Base-by-base conservation (phyloP, 495 filamentous ascomycete species). In the Daldinia bambusicola region DNA sequence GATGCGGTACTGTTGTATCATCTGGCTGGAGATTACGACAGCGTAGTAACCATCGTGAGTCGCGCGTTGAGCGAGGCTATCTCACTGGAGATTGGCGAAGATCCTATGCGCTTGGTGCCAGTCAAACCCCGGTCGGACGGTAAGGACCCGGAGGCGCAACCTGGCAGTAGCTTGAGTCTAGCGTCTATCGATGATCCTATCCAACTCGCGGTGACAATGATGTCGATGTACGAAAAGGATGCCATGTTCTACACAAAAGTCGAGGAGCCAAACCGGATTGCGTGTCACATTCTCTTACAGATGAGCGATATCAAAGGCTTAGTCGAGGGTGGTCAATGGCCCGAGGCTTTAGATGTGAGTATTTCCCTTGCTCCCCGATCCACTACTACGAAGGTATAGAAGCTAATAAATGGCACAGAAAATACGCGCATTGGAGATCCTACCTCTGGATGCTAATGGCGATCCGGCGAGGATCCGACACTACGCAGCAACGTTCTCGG, bases 1-100 rank as follows among this genome's bases (percentile, higher is more conserved):
- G 95, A 99, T 78, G 94, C 96, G 0, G 95, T 98, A 5, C 84
- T 99, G 52, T 82, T 99, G 41, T 98, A 95, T 75, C 94, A 98
- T 78, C 86, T 99, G 38, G 94, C 95, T 0, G 92, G 92, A 73
- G 93, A 99, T 74, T 98, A 96, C 76, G 93, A 98, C 71, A 92
- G 87, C 63, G 96, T 98, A 43, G 88, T 98, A 61, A 81, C 86
- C 45, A 94, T 97, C 70, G 88, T 97, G 69, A 97, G 95, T 78
- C 89, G 93, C 32, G 89, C 93, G n/a, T 83, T 98, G 31, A 94
- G 94, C 22, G 93, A 97, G 76, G 90, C 92, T 34, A 87, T 97
- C 64, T 87, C 91, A 14, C 83, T 93, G 10, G 92, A 96, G 61
- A 83, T 98, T 53, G 93, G 93, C 52, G 87, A 92, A 68, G 89